Conservation (phyloP, 129 eudicot species). For the Artemisia tridentata region DNA sequence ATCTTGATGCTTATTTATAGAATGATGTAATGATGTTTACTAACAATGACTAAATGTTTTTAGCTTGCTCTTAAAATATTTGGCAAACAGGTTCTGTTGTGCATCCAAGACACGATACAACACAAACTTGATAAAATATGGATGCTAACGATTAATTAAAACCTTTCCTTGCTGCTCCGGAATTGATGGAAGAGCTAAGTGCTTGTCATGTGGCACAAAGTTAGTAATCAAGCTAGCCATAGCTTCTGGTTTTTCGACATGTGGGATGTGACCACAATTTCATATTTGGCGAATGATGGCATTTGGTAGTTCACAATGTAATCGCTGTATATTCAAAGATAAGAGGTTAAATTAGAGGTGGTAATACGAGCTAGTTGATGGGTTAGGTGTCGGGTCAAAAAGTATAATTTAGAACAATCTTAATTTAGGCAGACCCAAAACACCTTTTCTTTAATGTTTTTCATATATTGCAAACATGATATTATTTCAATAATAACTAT, state of each 20-base stretch:
- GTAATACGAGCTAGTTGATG: no score
- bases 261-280: conserved; percentile 85
- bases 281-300: conserved; percentile 71
- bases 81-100: background rate
- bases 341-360: background rate
- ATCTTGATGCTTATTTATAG: conserved; percentile 5
- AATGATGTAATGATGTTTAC: conserved; percentile 5
- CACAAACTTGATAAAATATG: background rate
- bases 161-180: conserved; percentile 6
- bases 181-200: conserved; percentile 1
- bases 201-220: conserved; percentile 27
- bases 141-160: conserved; percentile 8
- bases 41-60: background rate
- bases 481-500: background rate
- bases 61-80: background rate
- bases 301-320: conserved; percentile 67
- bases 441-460: background rate
- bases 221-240: conserved; percentile 57
- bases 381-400: background rate
- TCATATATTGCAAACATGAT: background rate
- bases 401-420: background rate
- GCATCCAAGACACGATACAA: conserved; percentile 17
- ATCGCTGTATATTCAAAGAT: conserved; percentile 40
- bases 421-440: background rate
- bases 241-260: conserved; percentile 72